phyloP scores from a whole-genome alignment of 305 asterid species.

The Striga hermonthica region DNA sequence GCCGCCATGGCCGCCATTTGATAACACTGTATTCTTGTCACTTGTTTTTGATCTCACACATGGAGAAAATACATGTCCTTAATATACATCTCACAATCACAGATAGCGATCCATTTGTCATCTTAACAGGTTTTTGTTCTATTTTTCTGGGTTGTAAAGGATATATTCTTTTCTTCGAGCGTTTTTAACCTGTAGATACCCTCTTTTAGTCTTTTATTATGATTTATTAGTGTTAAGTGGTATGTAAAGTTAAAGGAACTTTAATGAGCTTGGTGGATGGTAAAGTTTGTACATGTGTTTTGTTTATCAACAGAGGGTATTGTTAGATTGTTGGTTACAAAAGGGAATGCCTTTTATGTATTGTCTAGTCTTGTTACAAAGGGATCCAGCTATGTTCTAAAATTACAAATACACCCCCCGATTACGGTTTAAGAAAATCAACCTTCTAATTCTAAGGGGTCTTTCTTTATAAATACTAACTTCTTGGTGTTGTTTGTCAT shows the following conservation, averaged over 20 bases:
- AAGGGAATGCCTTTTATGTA: not conserved
- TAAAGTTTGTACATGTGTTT: not conserved
- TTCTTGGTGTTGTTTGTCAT: not conserved
- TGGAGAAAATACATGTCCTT: not conserved
- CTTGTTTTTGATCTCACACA: not conserved
- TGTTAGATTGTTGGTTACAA: too few species aligned
- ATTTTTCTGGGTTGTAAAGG: conserved; percentile 29
- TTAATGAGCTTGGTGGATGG: not conserved
- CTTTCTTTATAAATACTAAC: not conserved
- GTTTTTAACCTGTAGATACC: not conserved
- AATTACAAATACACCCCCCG: not conserved
- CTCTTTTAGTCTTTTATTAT: not conserved
- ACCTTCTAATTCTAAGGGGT: not conserved
- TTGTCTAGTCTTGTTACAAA: not conserved
- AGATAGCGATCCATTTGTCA: conserved; percentile 33
- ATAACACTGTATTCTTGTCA: too few species aligned
- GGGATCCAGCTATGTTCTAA: not conserved
- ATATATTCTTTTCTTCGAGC: conserved; percentile 15
- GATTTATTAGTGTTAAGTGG: too few species aligned
- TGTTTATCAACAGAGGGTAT: too few species aligned
- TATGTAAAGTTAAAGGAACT: not conserved
- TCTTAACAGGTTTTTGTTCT: conserved; percentile 27
- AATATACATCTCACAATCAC: conserved; percentile 41
- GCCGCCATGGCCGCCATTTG: too few species aligned
- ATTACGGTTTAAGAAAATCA: not conserved